Percentiles rank a stretch among this genome's conserved stretches.
phyloP scores from a whole-genome alignment of 768 basidiomycete genomes.

The Macrolepiota albuminosa region DNA sequence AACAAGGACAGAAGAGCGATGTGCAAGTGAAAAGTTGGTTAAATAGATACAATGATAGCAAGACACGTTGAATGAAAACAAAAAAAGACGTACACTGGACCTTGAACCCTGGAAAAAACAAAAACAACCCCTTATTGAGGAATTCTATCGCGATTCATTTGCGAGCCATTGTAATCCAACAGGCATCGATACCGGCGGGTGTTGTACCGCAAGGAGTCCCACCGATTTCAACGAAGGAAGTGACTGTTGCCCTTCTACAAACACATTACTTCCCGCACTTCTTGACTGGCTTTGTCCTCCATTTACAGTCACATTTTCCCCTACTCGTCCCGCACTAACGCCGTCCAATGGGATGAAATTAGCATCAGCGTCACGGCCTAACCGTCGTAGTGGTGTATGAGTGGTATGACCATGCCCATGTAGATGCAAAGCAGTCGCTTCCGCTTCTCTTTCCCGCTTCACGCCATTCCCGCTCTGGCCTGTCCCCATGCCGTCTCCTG shows the following conservation, averaged over 20 bases:
- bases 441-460: conserved; percentile 20
- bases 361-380: conserved; percentile 13
- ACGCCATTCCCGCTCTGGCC: conserved; percentile 21
- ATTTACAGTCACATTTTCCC: conserved; percentile 6
- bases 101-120: neutral
- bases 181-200: conserved; percentile 37
- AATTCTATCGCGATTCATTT: conserved; percentile 45
- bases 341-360: conserved; percentile 12
- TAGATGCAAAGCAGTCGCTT: conserved; percentile 7
- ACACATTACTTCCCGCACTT: conserved; percentile 11
- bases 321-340: conserved; percentile 3
- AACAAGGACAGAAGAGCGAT: conserved; percentile 3
- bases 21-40: neutral
- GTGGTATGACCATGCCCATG: neutral
- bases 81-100: neutral
- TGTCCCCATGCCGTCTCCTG: conserved; percentile 18
- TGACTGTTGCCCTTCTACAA: conserved; percentile 34
- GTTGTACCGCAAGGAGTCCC: conserved; percentile 43
- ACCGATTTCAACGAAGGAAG: conserved; percentile 73
- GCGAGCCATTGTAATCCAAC: conserved; percentile 69
- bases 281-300: conserved; percentile 15
- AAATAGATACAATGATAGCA: conserved; percentile 10
- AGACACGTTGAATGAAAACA: conserved; percentile 4
- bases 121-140: neutral
- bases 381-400: conserved; percentile 3